Evolutionary conservation across 225 moss, liverwort and hornwort species (phyloP), one percentile per base, ranked within the genome.

Genomic region (Sphagnum tenellum): DNA sequence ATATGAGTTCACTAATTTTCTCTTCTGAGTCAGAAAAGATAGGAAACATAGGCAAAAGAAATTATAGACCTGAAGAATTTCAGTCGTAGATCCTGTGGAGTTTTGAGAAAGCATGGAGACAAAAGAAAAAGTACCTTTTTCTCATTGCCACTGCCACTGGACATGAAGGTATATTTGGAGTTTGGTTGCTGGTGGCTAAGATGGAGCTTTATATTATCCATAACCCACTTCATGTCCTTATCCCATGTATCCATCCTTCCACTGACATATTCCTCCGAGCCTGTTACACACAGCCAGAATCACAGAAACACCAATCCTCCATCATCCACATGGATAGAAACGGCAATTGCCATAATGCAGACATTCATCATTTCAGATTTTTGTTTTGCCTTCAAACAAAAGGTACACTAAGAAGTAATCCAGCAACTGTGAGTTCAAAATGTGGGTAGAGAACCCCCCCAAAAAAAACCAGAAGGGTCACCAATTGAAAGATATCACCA

Each of bases 171-270:
- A 67, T 93, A 93, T 2, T 57, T 67, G 48, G 78, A 77, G 9
- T 72, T 61, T 48, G 79, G 70, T 59, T 82, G 83, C 68, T 71
- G 82, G 53, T 72, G 67, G 51, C 74, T 78, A 10, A 90, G 81
- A 70, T 77, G 72, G 7, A 70, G 69, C 68, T 81, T 74, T 49
- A 86, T 72, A 54, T 79, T 72, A 60, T 82, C 82, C 82, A 90
- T 71, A 50, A 88, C 84, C 77, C 84, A 73, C 50, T 73, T 13
- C 44, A 77, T 78, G 14, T 72, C 72, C 67, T 86, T 86, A 64
- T 93, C 88, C 93, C 89, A 94, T 56, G 57, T 62, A 44, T 71
- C 73, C 44, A 73, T 73, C 66, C 73, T 70, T 60, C 73, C 71
- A 11, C 60, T 73, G 70, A 78, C 71, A 71, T 68, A 78, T 5